A percentile compares a stretch with the other conserved stretches of the same genome.
phyloP scores from a whole-genome alignment of 1,284 basidiomycete genomes.

The Vanrija sp. region DNA sequence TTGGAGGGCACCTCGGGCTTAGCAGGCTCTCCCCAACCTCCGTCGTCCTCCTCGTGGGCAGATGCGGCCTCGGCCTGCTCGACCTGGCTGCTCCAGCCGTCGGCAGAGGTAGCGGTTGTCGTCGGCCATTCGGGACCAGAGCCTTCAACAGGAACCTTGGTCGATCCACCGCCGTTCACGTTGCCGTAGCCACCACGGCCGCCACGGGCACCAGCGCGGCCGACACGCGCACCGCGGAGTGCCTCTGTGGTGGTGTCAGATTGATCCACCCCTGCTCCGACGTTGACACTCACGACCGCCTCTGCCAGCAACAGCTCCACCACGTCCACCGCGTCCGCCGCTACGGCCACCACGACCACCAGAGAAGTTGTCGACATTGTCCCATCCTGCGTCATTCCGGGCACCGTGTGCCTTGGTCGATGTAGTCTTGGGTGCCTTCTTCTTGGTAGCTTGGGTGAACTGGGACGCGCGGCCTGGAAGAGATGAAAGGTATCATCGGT shows the following conservation, averaged over 20 bases:
- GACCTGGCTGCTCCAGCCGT: slow-evolving; percentile 41
- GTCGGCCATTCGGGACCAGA: slow-evolving; percentile 30
- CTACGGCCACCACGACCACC: slow-evolving; percentile 26
- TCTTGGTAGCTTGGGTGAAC: slow-evolving; percentile 48
- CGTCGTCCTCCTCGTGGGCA: slow-evolving; percentile 19
- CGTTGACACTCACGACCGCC: slow-evolving; percentile 2
- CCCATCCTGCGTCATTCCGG: slow-evolving; percentile 46
- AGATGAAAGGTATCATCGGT: neutral
- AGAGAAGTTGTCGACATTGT: slow-evolving; percentile 24
- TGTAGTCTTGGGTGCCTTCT: slow-evolving; percentile 42
- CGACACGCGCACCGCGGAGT: slow-evolving; percentile 15
- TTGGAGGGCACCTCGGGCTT: neutral
- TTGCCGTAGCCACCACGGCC: slow-evolving; percentile 37
- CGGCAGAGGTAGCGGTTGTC: slow-evolving; percentile 37
- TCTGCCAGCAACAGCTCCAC: slow-evolving; percentile 20
- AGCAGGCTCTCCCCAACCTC: slow-evolving; percentile 18
- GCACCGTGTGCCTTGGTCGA: slow-evolving; percentile 29
- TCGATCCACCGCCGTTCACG: slow-evolving; percentile 14
- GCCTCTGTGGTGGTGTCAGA: slow-evolving; percentile 3
- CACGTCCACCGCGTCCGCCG: slow-evolving; percentile 34
- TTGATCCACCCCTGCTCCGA: neutral
- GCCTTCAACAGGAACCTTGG: slow-evolving; percentile 19
- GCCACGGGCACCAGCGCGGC: slow-evolving; percentile 42
- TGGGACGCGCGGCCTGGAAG: slow-evolving; percentile 47
- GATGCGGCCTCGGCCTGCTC: slow-evolving; percentile 31